phyloP scores from a whole-genome alignment of 2,329 filamentous ascomycete species.

The Claviceps humidiphila region DNA sequence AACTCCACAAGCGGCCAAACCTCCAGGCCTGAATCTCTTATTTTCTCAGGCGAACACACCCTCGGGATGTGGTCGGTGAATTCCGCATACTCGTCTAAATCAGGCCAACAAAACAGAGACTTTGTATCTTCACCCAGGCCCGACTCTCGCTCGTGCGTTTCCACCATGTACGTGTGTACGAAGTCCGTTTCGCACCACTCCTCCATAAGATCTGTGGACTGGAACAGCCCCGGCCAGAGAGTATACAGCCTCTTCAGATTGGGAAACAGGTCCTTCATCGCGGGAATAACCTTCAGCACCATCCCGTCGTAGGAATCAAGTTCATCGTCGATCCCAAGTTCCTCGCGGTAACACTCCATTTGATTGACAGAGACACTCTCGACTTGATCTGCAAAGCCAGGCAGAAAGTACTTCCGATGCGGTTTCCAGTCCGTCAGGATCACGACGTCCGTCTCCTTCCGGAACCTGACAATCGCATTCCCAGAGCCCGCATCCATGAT shows the following conservation, averaged over 20 bases:
- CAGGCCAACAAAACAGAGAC: constrained; percentile 21
- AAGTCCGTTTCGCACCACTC: constrained; percentile 20
- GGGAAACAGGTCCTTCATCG: constrained; percentile 7
- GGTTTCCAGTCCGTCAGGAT: constrained; percentile 10
- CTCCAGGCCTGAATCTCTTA: constrained; percentile 8
- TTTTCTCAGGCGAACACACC: not conserved
- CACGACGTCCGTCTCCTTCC: constrained; percentile 19
- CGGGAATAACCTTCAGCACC: constrained; percentile 1
- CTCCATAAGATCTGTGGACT: constrained; percentile 7
- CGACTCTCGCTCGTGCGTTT: constrained; percentile 14
- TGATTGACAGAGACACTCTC: constrained; percentile 15
- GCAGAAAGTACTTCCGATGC: constrained; percentile 8
- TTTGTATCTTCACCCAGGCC: constrained; percentile 14
- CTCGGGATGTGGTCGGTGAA: constrained; percentile 15
- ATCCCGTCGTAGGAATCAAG: not conserved
- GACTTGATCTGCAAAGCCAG: constrained; percentile 17
- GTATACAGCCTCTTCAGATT: constrained; percentile 18
- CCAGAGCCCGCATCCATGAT: constrained; percentile 13
- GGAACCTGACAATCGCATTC: constrained; percentile 17
- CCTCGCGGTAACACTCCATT: constrained; percentile 1
- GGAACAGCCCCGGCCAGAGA: not conserved
- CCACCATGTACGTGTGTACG: constrained; percentile 14
- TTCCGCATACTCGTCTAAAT: constrained; percentile 16
- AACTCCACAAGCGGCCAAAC: constrained; percentile 21
- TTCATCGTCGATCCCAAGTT: not conserved